A percentile compares a stretch with the other conserved stretches of the same genome.
These are phyloP conservation scores for Lasiosphaeria ovina DNA, from an alignment of 495 filamentous ascomycete genomes.

Conservation along the genomic window DNA sequence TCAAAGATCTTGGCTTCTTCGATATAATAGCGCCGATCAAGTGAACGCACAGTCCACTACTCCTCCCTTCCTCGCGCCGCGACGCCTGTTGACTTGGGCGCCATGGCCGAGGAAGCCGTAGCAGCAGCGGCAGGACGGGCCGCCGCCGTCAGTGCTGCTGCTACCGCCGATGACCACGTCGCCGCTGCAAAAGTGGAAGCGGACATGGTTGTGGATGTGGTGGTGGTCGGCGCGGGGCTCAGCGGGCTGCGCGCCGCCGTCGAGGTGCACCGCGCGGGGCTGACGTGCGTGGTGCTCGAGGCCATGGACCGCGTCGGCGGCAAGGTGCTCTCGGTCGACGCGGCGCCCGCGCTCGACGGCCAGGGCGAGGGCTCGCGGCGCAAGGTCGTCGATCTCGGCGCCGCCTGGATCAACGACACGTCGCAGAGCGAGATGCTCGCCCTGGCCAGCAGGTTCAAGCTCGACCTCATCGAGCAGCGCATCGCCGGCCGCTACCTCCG, in stretches of 20 bases:
- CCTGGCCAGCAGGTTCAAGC: conserved; percentile 34
- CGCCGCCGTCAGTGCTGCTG: no score
- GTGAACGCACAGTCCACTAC: no score
- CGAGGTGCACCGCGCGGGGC: conserved; percentile 38
- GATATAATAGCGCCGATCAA: no score
- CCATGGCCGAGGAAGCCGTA: no score
- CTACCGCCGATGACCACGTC: not conserved
- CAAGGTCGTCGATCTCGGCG: conserved; percentile 40
- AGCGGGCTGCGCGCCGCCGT: conserved; percentile 48
- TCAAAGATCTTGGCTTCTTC: no score
- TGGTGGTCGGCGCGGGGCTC: conserved; percentile 54
- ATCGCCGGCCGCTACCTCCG: conserved; percentile 34
- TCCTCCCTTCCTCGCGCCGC: no score
- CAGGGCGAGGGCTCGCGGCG: conserved; percentile 18
- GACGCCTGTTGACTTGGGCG: no score
- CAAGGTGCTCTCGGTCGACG: conserved; percentile 38
- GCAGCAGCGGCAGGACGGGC: no score
- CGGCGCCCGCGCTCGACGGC: not conserved
- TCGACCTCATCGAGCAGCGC: conserved; percentile 47
- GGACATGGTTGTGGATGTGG: conserved; percentile 14
- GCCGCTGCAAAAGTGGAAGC: not conserved
- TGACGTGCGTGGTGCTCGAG: conserved; percentile 47
- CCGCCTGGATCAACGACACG: conserved; percentile 54
- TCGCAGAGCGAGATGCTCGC: conserved; percentile 43
- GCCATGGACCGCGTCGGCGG: conserved; percentile 53